Conservation (phyloP, 2,329 filamentous ascomycete genomes). For the Claviceps sorghi region DNA sequence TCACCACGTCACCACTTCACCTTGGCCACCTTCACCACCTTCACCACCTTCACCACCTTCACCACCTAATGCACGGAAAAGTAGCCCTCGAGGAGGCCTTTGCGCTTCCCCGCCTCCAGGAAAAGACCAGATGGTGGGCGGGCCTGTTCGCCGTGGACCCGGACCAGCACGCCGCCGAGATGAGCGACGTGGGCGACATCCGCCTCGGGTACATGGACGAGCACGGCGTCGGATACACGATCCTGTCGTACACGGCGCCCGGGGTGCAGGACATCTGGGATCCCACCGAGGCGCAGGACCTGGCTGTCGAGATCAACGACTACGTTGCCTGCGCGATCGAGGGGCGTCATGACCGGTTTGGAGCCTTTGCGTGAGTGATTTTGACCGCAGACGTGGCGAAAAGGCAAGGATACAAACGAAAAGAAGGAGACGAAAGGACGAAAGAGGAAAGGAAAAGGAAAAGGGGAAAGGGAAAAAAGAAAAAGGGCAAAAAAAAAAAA, state of each 20-base stretch:
- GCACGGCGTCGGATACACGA: slow-evolving; percentile 33
- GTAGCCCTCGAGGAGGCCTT: slow-evolving; percentile 49
- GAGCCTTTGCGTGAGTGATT: slow-evolving; percentile 28
- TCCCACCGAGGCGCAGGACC: slow-evolving; percentile 23
- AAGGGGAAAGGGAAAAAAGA: neutral
- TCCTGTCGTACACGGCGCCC: slow-evolving; percentile 34
- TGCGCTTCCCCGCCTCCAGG: slow-evolving; percentile 40
- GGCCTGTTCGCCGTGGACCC: slow-evolving; percentile 42
- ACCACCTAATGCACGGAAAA: slow-evolving; percentile 38
- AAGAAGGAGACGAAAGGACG: neutral
- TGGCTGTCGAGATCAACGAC: slow-evolving; percentile 29
- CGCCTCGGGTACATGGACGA: slow-evolving; percentile 30
- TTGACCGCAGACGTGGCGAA: no score
- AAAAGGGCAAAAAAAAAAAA: neutral
- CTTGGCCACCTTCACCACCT: no score
- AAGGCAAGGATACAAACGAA: no score
- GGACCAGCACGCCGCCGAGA: slow-evolving; percentile 43
- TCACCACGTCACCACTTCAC: no score
- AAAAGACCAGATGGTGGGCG: slow-evolving; percentile 48
- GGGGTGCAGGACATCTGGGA: slow-evolving; percentile 32
- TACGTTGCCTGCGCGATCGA: slow-evolving; percentile 25
- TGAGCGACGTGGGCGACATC: slow-evolving; percentile 24
- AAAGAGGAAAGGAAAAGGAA: neutral
- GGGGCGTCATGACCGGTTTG: slow-evolving; percentile 24
- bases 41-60: no score